These are phyloP conservation scores for Bruguiera sexangula DNA, from an alignment of 345 rosid genomes.

Conservation along the genomic window DNA sequence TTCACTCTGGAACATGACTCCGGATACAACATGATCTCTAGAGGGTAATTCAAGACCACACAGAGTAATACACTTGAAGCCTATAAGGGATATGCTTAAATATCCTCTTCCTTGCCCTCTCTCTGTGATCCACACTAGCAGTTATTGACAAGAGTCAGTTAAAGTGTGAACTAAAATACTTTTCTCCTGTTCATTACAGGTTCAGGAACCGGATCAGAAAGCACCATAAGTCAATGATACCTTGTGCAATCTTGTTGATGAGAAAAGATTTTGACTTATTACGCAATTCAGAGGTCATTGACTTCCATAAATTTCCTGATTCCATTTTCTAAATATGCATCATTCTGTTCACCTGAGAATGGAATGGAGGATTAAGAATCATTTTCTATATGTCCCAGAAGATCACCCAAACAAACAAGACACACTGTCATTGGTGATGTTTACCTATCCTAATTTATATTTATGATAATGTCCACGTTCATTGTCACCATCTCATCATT, in stretches of 20 bases:
- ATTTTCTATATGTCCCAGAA: background rate
- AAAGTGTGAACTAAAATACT: background rate
- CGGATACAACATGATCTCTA: too few relatives aligned
- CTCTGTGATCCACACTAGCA: too few relatives aligned
- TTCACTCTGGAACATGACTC: background rate
- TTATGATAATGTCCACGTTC: background rate
- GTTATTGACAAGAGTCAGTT: background rate
- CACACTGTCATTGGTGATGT: background rate
- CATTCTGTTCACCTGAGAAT: background rate
- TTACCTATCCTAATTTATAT: background rate
- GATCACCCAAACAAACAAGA: background rate
- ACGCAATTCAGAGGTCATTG: background rate
- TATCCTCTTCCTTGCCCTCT: too few relatives aligned
- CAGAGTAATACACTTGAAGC: too few relatives aligned
- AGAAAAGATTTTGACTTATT: background rate
- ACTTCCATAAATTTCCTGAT: background rate
- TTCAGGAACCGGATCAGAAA: background rate
- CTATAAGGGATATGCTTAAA: too few relatives aligned
- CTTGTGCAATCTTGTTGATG: background rate
- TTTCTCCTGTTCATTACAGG: background rate
- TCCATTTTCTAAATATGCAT: background rate
- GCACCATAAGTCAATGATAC: background rate
- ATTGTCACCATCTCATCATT: background rate
- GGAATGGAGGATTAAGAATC: background rate
- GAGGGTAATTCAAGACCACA: too few relatives aligned